phyloP scores from a whole-genome alignment of 2,329 filamentous ascomycete species.

The Parafenestella ontariensis region DNA sequence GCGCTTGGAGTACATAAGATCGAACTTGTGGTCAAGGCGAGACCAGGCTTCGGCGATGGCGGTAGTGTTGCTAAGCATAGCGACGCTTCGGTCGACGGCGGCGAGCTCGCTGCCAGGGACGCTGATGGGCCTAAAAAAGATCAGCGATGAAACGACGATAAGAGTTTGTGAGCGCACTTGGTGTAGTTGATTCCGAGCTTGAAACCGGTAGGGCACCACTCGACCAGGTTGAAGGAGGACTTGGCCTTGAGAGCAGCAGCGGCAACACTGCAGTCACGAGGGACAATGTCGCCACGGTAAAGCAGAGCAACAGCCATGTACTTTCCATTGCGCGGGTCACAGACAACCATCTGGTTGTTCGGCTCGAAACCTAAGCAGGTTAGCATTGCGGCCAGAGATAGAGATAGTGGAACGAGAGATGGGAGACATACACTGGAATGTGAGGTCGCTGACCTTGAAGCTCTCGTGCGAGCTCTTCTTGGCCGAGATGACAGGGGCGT shows the following conservation, averaged over 20 bases:
- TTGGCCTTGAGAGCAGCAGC: slow-evolving; percentile 74
- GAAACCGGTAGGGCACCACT: slow-evolving; percentile 79
- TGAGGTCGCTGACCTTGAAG: slow-evolving; percentile 82
- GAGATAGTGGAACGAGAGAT: not conserved
- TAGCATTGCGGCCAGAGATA: slow-evolving; percentile 27
- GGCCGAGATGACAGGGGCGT: slow-evolving; percentile 73
- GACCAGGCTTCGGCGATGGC: slow-evolving; percentile 78
- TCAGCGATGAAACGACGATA: slow-evolving; percentile 14
- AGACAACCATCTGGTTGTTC: slow-evolving; percentile 81
- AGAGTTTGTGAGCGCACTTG: slow-evolving; percentile 44
- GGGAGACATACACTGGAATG: slow-evolving; percentile 67
- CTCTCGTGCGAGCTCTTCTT: slow-evolving; percentile 84
- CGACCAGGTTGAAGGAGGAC: slow-evolving; percentile 74
- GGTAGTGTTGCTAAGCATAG: slow-evolving; percentile 78
- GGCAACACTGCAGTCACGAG: slow-evolving; percentile 72
- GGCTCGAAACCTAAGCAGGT: slow-evolving; percentile 70
- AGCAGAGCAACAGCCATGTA: slow-evolving; percentile 78
- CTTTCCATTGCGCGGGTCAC: slow-evolving; percentile 76
- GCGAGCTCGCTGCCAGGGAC: slow-evolving; percentile 96
- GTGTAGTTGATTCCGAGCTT: slow-evolving; percentile 79
- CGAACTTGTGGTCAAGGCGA: slow-evolving; percentile 76
- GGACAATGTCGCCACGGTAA: slow-evolving; percentile 75
- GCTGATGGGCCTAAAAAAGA: slow-evolving; percentile 80
- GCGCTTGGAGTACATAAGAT: slow-evolving; percentile 80
- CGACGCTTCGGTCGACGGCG: slow-evolving; percentile 95